These are phyloP conservation scores for Gypsophila paniculata DNA, from an alignment of 179 eudicot species.

Conservation along the genomic window DNA sequence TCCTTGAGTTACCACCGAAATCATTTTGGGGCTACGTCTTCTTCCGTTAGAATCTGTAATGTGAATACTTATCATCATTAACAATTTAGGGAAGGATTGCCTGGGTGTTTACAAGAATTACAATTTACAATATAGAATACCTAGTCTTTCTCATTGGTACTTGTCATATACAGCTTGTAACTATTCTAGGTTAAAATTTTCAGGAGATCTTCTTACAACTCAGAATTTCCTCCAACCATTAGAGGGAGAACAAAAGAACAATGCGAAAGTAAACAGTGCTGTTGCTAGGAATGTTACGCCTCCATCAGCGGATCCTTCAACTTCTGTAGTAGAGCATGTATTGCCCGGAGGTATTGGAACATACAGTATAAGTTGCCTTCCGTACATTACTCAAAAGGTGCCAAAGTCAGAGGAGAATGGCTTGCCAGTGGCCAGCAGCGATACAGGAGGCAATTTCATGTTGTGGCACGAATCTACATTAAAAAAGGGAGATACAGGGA, in stretches of 20 bases:
- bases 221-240: conserved; percentile 87
- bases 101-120: too few species aligned
- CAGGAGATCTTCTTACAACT: conserved; percentile 63
- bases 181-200: conserved; percentile 7
- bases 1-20: too few species aligned
- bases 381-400: conserved; percentile 49
- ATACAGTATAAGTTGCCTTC: conserved; percentile 63
- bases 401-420: conserved; percentile 58
- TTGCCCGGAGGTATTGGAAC: conserved; percentile 95
- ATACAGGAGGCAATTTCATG: conserved; percentile 68
- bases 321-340: conserved; percentile 50
- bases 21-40: too few species aligned
- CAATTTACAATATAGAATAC: too few species aligned
- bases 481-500: conserved; percentile 72
- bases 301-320: conserved; percentile 39
- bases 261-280: conserved; percentile 39
- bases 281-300: conserved; percentile 41
- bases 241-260: conserved; percentile 46
- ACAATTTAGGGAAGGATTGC: too few species aligned
- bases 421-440: conserved; percentile 45
- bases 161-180: too few species aligned
- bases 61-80: too few species aligned
- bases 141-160: too few species aligned
- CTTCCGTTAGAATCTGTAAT: too few species aligned
- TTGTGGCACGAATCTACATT: conserved; percentile 73